Base-by-base conservation (phyloP, 139 green algal genomes). In the Zygnema circumcarinatum region DNA sequence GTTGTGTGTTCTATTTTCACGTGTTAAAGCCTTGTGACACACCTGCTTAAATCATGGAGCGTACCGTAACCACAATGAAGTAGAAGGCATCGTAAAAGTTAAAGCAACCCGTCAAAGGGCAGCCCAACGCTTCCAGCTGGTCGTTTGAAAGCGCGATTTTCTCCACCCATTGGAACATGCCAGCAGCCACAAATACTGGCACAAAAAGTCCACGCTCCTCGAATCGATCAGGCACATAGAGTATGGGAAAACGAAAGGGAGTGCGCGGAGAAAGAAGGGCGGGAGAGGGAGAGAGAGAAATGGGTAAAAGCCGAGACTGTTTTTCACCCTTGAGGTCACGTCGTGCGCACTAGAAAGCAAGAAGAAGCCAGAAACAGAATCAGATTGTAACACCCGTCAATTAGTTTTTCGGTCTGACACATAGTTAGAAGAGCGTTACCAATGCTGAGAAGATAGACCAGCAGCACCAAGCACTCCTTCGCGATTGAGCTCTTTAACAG, bases 161-260 rank as follows among this genome's bases (percentile, higher is more conserved):
- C 41, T 85, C 79, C 16, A 85, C 41, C 39, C 41, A 85, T 21
- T 85, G 79, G 29, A 85, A 74, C 2, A 76, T 21, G 16, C 32
- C 31, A 7, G 79, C 79, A 78, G 41, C 39, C 11, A 85, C 73
- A 67, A 85, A 85, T 35, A 76, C 79, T 85, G 79, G 33, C 39
- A 47, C 31, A 52, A 83, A 53, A 25, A 78, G 11, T 72, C 56
- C 29, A 29, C 29, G 29, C 56, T 35, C 29, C 56, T 35, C 29
- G 29, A 29, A 29, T 35, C 56, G 29, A 29, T 72, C 29, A 72
- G 56, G 56, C 29, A 29, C 56, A 72, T 29, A 72, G 56, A 72
- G 29, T 35, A 35, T 72, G 56, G 29, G 29, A 72, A 72, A 29
- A 29, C 56, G 29, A 72, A 29, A 72, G 29, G 29, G 56, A 72